Evolutionary conservation across 306 rosid species (phyloP), one percentile per base, ranked within the genome.

Genomic region (Elaeagnus macrophylla): DNA sequence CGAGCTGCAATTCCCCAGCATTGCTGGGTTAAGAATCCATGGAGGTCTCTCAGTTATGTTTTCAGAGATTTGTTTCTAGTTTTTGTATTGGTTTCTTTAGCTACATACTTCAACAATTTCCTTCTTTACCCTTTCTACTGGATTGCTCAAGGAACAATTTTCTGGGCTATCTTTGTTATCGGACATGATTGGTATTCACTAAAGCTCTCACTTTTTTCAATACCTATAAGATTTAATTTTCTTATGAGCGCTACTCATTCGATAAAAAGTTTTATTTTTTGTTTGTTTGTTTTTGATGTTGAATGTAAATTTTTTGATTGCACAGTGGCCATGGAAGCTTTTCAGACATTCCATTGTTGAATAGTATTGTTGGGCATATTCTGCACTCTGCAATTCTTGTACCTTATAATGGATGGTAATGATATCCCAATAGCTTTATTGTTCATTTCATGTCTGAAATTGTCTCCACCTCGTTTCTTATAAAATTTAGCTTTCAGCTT

Each of bases 271-370:
- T n/a, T n/a, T n/a, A 96, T 96, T 56, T 60, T 87, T 0, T 91
- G 87, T 68, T 96, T 91, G 59, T 87, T 86, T 19, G 96, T 96
- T 12, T 95, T 86, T 38, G 95, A 87, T 71, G 87, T 93, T 95
- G 87, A 73, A 36, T 35, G 25, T 53, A 13, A 0, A 20, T 14
- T n/a, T 14, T 12, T 37, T 39, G 7, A 20, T 20, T 20, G n/a
- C 16, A n/a, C 74, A 93, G 96, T 64, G 99, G 99, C 51, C 99
- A 93, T 79, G 99, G 99, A 57, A 93, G 99, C 84, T 93, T 93
- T 83, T 93, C 99, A 10, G 53, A 80, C 71, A 82, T 62, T 56
- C 5, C 67, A 1, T 7, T 5, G 56, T 63, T 87, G 36, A 93
- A 87, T 53, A 75, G 54, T 35, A 0, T 84, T 6, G 79, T 84